These are phyloP conservation scores for Tetrapyrgos nigripes DNA, from an alignment of 1,284 basidiomycete species.

Conservation along the genomic window DNA sequence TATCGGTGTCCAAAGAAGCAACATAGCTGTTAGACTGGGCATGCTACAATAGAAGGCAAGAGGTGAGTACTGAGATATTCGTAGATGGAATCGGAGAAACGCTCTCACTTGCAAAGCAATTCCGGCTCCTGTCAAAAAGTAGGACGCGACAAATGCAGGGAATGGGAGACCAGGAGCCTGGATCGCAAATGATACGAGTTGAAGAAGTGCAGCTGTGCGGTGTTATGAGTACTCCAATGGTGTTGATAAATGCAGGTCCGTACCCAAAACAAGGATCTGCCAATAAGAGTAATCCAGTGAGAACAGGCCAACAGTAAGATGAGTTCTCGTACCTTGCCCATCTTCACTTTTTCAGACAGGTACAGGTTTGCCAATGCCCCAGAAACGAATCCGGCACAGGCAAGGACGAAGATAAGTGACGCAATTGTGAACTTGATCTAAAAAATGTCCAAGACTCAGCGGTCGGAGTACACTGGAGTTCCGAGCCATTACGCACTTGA, in stretches of 20 bases:
- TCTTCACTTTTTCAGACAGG: slow-evolving; percentile 47
- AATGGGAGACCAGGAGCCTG: slow-evolving; percentile 67
- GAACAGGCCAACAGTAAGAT: neutral
- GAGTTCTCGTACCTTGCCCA: slow-evolving; percentile 44
- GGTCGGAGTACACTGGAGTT: neutral
- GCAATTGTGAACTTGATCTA: slow-evolving; percentile 48
- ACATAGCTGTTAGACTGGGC: slow-evolving; percentile 56
- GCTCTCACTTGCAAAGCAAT: slow-evolving; percentile 54
- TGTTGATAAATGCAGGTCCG: neutral
- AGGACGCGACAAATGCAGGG: slow-evolving; percentile 68
- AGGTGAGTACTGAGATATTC: neutral
- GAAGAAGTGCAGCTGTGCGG: slow-evolving; percentile 12
- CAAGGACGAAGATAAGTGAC: slow-evolving; percentile 48
- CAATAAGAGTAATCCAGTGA: neutral
- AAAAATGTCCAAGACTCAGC: too few species aligned
- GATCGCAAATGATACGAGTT: slow-evolving; percentile 42
- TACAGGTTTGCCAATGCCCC: slow-evolving; percentile 47
- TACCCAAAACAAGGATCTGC: slow-evolving; percentile 30
- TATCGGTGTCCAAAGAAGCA: slow-evolving; percentile 41
- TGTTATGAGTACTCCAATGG: neutral
- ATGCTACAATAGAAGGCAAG: slow-evolving; percentile 33
- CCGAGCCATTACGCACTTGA: slow-evolving; percentile 31
- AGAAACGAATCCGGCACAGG: slow-evolving; percentile 43
- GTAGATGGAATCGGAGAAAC: slow-evolving; percentile 8
- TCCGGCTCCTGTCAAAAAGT: slow-evolving; percentile 66